Base-by-base conservation (phyloP, 1,284 basidiomycete genomes). In the Cerrena zonata region DNA sequence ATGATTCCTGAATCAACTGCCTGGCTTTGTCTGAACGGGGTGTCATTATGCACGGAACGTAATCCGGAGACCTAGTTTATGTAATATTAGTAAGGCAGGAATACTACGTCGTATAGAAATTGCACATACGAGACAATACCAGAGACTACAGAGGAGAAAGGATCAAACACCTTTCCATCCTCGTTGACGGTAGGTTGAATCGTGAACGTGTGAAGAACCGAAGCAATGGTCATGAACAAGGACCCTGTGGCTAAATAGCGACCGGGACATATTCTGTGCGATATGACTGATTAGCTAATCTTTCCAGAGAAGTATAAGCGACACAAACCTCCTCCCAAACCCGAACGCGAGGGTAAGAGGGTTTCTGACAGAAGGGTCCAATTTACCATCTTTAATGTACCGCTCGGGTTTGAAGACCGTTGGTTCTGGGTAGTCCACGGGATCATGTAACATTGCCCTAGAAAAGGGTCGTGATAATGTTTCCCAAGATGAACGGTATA, bases 371-470 rank as follows among this genome's bases (percentile, higher is more conserved):
- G 45, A 25, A 10, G 42, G 30, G 37, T 56, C 36, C 2, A 54
- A 4, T 18, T 51, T 18, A 15, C 48, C 51, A 25, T 51, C 55
- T 19, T 43, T 45, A 21, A 63, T 42, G 45, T 59, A 62, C 15
- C 62, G 40, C 18, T 62, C 62, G 12, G 62, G 62, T 22, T 58
- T 56, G 54, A 63, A 64, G 13, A 36, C 36, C 38, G 51, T 39
- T 7, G 59, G 58, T 39, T 64, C 56, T 11, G 55, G 51, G 49
- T 63, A 63, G 4, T 44, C 47, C 26, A 40, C 41, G 30, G 57
- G 56, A 49, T 63, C 55, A 38, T 57, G 56, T 10, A 62, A 50
- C 34, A 63, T 57, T n/a, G 53, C 53, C 57, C 59, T 62, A 36
- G 21, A 27, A 36, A 36, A 36, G 10, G n/a, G 34, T 36, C 34